Conservation (phyloP, 192 early-diverging fungal species). For the Gryganskiella cystojenkinii region DNA sequence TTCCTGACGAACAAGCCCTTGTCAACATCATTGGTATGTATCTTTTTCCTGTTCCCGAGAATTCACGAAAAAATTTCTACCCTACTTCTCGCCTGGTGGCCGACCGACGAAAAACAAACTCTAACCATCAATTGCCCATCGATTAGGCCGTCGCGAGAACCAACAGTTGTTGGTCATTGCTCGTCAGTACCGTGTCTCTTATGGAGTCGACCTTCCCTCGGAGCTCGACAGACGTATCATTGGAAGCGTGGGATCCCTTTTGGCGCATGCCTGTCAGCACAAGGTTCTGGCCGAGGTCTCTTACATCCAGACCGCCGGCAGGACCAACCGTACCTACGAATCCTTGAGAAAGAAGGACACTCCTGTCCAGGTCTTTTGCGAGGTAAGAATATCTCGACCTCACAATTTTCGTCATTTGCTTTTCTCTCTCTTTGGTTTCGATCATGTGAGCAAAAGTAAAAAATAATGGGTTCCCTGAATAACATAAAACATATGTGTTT, state of each 20-base stretch:
- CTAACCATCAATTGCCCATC: not conserved
- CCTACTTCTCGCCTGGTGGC: not conserved
- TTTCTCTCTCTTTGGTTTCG: not conserved
- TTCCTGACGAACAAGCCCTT: constrained; percentile 38
- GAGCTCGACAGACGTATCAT: constrained; percentile 40
- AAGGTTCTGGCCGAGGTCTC: constrained; percentile 35
- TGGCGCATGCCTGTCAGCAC: constrained; percentile 35
- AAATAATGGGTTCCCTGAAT: no score
- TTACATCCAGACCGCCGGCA: constrained; percentile 34
- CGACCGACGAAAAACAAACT: not conserved
- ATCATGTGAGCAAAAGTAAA: not conserved
- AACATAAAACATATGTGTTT: no score
- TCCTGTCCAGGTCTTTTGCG: constrained; percentile 42
- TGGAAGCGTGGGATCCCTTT: constrained; percentile 44
- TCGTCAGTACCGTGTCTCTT: constrained; percentile 32
- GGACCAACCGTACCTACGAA: constrained; percentile 43
- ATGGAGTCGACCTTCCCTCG: constrained; percentile 21
- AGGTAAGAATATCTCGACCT: constrained; percentile 28
- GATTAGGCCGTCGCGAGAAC: constrained; percentile 42
- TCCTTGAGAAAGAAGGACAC: constrained; percentile 43
- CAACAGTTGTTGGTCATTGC: constrained; percentile 37
- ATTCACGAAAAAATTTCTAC: not conserved
- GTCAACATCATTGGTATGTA: constrained; percentile 49
- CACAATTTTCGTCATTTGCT: not conserved
- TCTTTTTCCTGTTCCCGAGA: not conserved